Evolutionary conservation across 208 protist genomes (phyloP).

Genomic region (Leishmania martiniquensis): DNA sequence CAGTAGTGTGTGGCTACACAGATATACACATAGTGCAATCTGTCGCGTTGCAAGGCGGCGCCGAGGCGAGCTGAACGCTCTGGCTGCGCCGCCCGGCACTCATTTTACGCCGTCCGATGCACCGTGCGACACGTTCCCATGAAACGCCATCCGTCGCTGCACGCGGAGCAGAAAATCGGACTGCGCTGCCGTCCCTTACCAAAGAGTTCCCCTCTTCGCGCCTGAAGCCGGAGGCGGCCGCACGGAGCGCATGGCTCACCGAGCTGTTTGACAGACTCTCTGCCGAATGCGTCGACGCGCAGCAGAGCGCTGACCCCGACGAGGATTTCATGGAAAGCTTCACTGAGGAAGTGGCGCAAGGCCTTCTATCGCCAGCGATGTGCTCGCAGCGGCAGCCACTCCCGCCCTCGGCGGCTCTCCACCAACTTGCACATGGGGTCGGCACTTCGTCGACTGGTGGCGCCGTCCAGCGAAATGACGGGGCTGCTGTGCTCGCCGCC

Average conservation of each 20-base stretch:
- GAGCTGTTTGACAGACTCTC: slow-evolving; percentile 19
- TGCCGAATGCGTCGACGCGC: slow-evolving; percentile 2
- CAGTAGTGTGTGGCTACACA: too few species aligned
- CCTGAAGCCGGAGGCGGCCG: not conserved
- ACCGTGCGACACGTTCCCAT: too few species aligned
- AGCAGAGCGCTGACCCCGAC: not conserved
- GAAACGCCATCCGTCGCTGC: too few species aligned
- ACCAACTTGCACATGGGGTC: too few species aligned
- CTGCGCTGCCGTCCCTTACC: not conserved
- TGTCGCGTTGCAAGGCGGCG: too few species aligned
- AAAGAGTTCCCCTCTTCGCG: not conserved
- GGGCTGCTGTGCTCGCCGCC: slow-evolving; percentile 33
- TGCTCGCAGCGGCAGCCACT: slow-evolving; percentile 4
- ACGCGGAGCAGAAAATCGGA: too few species aligned
- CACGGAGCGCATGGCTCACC: slow-evolving; percentile 19
- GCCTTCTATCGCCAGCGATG: not conserved
- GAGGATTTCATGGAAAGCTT: not conserved
- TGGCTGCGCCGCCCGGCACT: too few species aligned
- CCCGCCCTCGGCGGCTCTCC: too few species aligned
- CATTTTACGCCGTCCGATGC: too few species aligned
- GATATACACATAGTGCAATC: not conserved
- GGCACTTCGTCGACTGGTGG: too few species aligned
- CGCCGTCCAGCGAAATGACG: not conserved
- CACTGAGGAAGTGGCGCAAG: not conserved
- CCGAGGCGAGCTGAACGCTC: too few species aligned